Conservation (phyloP, 2,329 filamentous ascomycete species). For the Aspergillus japonicus region DNA sequence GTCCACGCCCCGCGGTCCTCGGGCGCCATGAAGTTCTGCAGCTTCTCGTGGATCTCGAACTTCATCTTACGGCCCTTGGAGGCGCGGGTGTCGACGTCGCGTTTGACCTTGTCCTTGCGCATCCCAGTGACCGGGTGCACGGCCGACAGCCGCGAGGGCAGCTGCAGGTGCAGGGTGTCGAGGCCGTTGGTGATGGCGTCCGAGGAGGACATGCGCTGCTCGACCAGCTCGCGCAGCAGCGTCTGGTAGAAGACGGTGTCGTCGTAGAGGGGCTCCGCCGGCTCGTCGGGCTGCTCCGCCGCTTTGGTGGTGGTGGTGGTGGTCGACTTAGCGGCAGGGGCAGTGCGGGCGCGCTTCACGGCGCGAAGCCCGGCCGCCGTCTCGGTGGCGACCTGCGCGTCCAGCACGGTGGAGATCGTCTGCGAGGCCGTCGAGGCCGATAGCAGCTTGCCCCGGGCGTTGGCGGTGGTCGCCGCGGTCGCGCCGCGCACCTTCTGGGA, state of each 20-base stretch:
- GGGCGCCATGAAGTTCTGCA: constrained; percentile 96
- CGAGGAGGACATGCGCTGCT: constrained; percentile 73
- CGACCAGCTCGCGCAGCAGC: constrained; percentile 87
- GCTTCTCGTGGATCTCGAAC: constrained; percentile 92
- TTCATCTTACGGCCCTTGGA: constrained; percentile 93
- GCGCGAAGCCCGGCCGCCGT: constrained; percentile 27
- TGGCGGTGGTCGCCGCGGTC: constrained; percentile 49
- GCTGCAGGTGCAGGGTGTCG: constrained; percentile 36
- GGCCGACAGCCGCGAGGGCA: constrained; percentile 33
- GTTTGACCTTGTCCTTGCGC: constrained; percentile 66
- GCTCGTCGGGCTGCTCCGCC: constrained; percentile 7
- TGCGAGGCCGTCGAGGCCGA: constrained; percentile 50
- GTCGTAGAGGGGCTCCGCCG: constrained; percentile 65
- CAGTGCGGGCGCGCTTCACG: constrained; percentile 32
- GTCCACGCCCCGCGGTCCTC: constrained; percentile 82
- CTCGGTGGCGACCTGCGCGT: constrained; percentile 46
- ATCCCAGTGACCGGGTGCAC: constrained; percentile 44
- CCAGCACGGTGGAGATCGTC: constrained; percentile 44
- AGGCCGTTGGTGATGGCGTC: constrained; percentile 48
- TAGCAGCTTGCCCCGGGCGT: constrained; percentile 61
- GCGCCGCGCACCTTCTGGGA: constrained; percentile 69
- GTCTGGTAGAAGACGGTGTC: constrained; percentile 94
- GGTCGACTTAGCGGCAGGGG: constrained; percentile 6
- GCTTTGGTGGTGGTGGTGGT: constrained; percentile 38
- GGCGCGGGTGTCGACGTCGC: constrained; percentile 86